Conservation (phyloP, 2,329 filamentous ascomycete genomes). For the Capronia coronata region DNA sequence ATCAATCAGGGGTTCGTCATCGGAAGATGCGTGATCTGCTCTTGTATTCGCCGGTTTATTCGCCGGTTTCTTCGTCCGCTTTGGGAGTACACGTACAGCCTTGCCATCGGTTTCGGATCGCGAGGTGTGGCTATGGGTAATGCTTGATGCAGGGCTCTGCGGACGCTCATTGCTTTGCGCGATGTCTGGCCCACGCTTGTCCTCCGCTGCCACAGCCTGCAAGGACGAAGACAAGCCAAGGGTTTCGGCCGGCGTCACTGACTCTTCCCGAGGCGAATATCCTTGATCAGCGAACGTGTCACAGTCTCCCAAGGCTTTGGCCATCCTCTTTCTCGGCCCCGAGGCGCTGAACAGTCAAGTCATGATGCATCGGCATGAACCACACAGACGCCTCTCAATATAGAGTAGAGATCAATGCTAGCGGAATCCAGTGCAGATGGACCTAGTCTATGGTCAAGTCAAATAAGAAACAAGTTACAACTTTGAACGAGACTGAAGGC, state of each 20-base stretch:
- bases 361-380: no score
- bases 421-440: no score
- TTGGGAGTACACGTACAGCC: background rate
- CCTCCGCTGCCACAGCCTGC: background rate
- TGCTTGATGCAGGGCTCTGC: background rate
- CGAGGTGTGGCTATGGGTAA: background rate
- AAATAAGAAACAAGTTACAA: no score
- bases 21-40: background rate
- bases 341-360: no score
- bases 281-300: no score
- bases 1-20: conserved; percentile 25
- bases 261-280: no score
- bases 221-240: background rate
- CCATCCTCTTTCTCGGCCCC: no score
- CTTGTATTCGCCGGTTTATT: background rate
- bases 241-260: background rate
- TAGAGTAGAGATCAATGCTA: no score
- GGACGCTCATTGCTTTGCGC: background rate
- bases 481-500: no score
- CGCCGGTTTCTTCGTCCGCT: background rate
- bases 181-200: background rate
- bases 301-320: no score
- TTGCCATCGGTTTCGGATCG: background rate
- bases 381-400: no score
- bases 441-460: no score